Percentiles rank a stretch among this genome's conserved stretches.
Evolutionary conservation across 1,284 basidiomycete genomes (phyloP).

Genomic region (Leccinum insolens): DNA sequence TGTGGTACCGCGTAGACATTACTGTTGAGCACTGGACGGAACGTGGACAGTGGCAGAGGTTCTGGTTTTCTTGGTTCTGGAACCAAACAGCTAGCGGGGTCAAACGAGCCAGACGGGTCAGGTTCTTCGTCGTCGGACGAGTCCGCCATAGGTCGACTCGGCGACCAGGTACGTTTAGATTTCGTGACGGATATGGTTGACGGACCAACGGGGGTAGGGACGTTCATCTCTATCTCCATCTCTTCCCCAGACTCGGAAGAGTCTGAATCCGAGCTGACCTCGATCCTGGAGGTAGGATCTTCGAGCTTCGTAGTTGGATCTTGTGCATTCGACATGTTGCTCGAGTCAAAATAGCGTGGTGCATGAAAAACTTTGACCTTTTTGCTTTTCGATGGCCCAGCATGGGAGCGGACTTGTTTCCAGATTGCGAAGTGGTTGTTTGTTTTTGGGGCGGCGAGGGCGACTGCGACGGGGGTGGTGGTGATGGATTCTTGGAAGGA

Average conservation of each 20-base stretch:
- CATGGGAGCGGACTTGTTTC: constrained; percentile 5
- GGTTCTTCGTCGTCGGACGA: constrained; percentile 50
- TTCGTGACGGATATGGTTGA: constrained; percentile 14
- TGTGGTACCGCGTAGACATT: constrained; percentile 18
- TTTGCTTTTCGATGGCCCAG: constrained; percentile 20
- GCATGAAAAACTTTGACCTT: constrained; percentile 22
- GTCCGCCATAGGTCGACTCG: constrained; percentile 49
- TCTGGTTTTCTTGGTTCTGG: constrained; percentile 7
- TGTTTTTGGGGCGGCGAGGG: constrained; percentile 9
- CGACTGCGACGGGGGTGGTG: constrained; percentile 7
- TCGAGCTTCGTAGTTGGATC: constrained; percentile 34
- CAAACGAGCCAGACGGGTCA: constrained; percentile 10
- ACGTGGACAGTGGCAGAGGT: constrained; percentile 20
- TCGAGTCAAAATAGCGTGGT: constrained; percentile 39
- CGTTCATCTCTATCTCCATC: constrained; percentile 24
- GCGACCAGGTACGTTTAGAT: constrained; percentile 51
- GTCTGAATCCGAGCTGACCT: constrained; percentile 36
- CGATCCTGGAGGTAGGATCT: constrained; percentile 30
- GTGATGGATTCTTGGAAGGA: constrained; percentile 19
- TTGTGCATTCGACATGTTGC: constrained; percentile 37
- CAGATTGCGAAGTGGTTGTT: not conserved
- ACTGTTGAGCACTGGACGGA: constrained; percentile 15
- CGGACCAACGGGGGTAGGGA: constrained; percentile 6
- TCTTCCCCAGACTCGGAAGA: constrained; percentile 32
- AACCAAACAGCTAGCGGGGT: not conserved